Evolutionary conservation across 306 rosid genomes (phyloP).

Genomic region (Biancaea sappan): DNA sequence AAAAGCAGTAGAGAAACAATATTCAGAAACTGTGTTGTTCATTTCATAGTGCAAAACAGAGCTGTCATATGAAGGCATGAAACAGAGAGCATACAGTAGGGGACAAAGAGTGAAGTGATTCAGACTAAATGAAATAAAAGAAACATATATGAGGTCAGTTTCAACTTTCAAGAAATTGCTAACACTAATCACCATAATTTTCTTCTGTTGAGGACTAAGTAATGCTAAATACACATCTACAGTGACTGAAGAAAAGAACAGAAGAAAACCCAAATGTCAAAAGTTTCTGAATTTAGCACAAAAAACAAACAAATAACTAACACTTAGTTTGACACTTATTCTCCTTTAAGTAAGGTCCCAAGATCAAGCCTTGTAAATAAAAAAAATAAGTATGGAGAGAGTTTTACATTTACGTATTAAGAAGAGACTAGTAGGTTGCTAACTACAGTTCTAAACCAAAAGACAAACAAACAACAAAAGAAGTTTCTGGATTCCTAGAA

Average conservation of each 20-base stretch:
- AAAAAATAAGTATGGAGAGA: too few relatives aligned
- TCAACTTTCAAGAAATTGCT: neutral
- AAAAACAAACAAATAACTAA: too few relatives aligned
- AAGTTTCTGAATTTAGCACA: neutral
- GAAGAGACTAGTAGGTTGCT: too few relatives aligned
- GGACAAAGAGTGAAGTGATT: neutral
- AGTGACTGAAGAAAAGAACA: neutral
- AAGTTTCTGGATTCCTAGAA: neutral
- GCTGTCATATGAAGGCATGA: neutral
- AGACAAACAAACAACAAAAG: neutral
- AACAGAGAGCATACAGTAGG: neutral
- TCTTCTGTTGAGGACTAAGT: neutral
- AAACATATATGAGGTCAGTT: neutral
- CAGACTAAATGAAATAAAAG: neutral
- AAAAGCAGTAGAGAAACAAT: slow-evolving; percentile 20
- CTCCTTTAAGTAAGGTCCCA: too few relatives aligned
- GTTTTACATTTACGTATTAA: too few relatives aligned
- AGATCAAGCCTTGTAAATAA: too few relatives aligned
- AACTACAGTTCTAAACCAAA: neutral
- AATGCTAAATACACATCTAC: neutral
- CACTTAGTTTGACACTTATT: too few relatives aligned
- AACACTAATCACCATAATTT: neutral
- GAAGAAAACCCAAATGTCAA: too few relatives aligned
- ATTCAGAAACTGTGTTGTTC: slow-evolving; percentile 10
- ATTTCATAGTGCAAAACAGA: neutral